Percentiles rank a stretch among this genome's conserved stretches.
Conservation (phyloP, 306 rosid species). For the Ochetophila trinervis region DNA sequence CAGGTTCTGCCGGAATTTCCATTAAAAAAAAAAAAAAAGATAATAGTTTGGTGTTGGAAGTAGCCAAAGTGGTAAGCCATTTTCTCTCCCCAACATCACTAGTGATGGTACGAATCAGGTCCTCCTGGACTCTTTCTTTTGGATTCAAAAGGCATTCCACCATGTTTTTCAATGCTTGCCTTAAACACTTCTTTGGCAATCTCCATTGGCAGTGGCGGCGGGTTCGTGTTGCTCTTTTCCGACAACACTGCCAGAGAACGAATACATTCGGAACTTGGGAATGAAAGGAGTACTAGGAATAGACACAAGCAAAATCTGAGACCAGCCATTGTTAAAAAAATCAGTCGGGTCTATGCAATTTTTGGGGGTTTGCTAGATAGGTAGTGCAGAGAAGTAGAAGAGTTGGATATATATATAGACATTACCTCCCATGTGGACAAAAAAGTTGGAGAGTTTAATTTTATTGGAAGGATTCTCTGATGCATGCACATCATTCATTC, state of each 20-base stretch:
- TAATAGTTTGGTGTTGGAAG: no score
- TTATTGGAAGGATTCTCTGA: no score
- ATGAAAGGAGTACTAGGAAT: neutral
- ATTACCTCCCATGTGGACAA: neutral
- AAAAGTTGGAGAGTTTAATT: no score
- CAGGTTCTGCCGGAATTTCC: no score
- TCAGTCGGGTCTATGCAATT: neutral
- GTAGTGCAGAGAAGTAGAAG: neutral
- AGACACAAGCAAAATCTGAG: neutral
- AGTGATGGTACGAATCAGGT: conserved; percentile 17
- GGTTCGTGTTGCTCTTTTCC: neutral
- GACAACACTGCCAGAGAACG: neutral
- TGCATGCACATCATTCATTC: no score
- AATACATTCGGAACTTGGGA: neutral
- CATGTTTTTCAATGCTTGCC: conserved; percentile 14
- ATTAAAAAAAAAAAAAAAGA: no score
- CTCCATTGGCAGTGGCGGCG: neutral
- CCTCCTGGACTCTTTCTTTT: conserved; percentile 11
- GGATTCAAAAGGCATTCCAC: conserved; percentile 4
- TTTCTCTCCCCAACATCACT: neutral
- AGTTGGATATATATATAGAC: neutral
- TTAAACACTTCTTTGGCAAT: neutral
- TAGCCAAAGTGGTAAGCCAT: neutral
- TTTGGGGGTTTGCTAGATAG: neutral
- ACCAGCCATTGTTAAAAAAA: neutral